A percentile compares a stretch with the other conserved stretches of the same genome.
Evolutionary conservation across 1,284 basidiomycete genomes (phyloP).

Genomic region (Cronartium quercuum): DNA sequence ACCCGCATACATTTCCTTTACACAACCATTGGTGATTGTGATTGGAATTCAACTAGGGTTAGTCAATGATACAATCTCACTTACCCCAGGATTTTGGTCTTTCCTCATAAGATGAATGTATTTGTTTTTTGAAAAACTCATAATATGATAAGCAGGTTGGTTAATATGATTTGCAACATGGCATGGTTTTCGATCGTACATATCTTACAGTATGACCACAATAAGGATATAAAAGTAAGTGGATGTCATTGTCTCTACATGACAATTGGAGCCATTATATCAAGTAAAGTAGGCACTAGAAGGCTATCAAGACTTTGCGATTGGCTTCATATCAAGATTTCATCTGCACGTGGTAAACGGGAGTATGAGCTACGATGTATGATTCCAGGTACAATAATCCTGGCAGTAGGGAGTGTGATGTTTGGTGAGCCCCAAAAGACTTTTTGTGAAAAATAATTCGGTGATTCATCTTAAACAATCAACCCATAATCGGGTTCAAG

Average conservation of each 20-base stretch:
- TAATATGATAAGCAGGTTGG: neutral
- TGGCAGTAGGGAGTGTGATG: constrained; percentile 3
- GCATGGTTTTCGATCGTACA: neutral
- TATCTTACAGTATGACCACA: constrained; percentile 9
- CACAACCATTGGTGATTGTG: neutral
- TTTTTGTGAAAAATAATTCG: too few relatives aligned
- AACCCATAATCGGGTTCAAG: neutral
- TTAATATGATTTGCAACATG: constrained; percentile 6
- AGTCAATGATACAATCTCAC: too few relatives aligned
- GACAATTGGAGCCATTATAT: constrained; percentile 9
- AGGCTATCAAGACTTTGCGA: constrained; percentile 14
- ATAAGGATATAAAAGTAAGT: constrained; percentile 1
- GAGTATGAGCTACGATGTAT: constrained; percentile 31
- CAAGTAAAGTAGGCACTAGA: constrained; percentile 17
- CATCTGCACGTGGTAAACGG: neutral
- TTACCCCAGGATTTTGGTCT: too few relatives aligned
- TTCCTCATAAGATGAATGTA: too few relatives aligned
- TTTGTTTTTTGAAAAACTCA: too few relatives aligned
- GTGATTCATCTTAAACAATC: too few relatives aligned
- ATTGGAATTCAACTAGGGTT: neutral
- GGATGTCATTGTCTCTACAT: constrained; percentile 12
- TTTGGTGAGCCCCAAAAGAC: constrained; percentile 1
- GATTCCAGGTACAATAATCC: constrained; percentile 20
- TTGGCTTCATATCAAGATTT: constrained; percentile 1
- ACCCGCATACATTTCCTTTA: neutral